These are phyloP conservation scores for Kodamaea hsintzibuensis DNA, from an alignment of 805 yeast genomes.

Conservation along the genomic window DNA sequence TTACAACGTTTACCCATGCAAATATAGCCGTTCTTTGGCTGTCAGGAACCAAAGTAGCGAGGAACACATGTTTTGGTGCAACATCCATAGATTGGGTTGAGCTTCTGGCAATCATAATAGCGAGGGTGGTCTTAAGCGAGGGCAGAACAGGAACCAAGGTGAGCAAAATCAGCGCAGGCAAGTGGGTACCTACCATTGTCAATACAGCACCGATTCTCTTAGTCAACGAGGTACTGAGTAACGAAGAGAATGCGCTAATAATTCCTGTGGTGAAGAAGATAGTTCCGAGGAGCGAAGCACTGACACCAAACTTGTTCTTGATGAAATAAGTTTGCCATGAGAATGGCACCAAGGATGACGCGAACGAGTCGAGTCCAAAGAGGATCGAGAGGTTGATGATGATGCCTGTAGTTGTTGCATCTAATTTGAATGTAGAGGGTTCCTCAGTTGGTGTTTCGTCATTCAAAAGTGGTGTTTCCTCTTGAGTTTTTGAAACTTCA, in stretches of 20 bases:
- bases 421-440: not conserved
- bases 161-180: conserved; percentile 43
- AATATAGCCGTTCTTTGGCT: conserved; percentile 44
- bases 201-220: conserved; percentile 45
- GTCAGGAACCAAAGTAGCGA: conserved; percentile 42
- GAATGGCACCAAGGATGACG: conserved; percentile 44
- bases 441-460: not conserved
- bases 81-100: conserved; percentile 48
- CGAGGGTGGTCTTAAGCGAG: conserved; percentile 29
- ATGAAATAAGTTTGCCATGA: conserved; percentile 50
- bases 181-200: conserved; percentile 47
- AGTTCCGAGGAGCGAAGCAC: conserved; percentile 38
- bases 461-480: conserved; percentile 15
- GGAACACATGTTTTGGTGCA: conserved; percentile 49
- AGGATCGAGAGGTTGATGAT: conserved; percentile 37
- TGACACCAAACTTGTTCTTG: conserved; percentile 34
- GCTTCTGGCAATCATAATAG: conserved; percentile 35
- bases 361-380: conserved; percentile 45
- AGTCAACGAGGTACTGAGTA: conserved; percentile 45
- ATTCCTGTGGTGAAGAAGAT: conserved; percentile 42
- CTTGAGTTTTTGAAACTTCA: conserved; percentile 15
- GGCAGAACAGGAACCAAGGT: conserved; percentile 41
- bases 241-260: conserved; percentile 39
- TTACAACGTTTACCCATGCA: conserved; percentile 45
- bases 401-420: conserved; percentile 17